These are phyloP conservation scores for Neoconidiobolus thromboides DNA, from an alignment of 371 early-diverging fungal species.

Conservation along the genomic window DNA sequence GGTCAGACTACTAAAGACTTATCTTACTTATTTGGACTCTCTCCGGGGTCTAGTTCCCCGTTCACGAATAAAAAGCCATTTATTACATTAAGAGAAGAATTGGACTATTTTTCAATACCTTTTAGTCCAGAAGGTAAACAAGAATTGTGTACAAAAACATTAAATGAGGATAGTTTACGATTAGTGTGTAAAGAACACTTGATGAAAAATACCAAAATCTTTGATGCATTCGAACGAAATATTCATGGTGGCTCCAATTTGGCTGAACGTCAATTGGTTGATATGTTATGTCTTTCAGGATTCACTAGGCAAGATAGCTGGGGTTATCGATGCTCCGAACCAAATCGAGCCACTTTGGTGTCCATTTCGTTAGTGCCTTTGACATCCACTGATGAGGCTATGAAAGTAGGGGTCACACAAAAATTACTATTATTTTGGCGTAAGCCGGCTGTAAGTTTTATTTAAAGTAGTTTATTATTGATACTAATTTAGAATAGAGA, in stretches of 20 bases:
- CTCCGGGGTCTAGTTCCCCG: constrained; percentile 31
- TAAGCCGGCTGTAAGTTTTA: constrained; percentile 50
- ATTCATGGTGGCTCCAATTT: constrained; percentile 31
- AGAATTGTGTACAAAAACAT: constrained; percentile 11
- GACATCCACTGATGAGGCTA: constrained; percentile 47
- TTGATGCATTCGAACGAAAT: constrained; percentile 54
- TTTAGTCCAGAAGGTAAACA: constrained; percentile 10
- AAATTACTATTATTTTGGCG: constrained; percentile 64
- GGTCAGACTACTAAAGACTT: constrained; percentile 11
- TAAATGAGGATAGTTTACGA: constrained; percentile 25
- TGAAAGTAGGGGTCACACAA: constrained; percentile 58
- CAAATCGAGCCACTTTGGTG: constrained; percentile 37
- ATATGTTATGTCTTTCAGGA: constrained; percentile 72
- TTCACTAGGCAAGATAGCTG: constrained; percentile 51
- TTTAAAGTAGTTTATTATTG: background rate
- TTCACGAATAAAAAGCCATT: constrained; percentile 35
- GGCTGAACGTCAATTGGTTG: constrained; percentile 66
- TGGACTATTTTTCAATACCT: constrained; percentile 36
- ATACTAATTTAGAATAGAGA: constrained; percentile 18
- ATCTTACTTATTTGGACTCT: constrained; percentile 7
- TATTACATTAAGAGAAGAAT: constrained; percentile 37
- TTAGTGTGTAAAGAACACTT: constrained; percentile 37
- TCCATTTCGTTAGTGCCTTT: constrained; percentile 50
- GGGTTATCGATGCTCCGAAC: constrained; percentile 60
- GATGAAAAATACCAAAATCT: constrained; percentile 41